Percentiles rank a stretch among this genome's conserved stretches.
These are phyloP conservation scores for Glaciozyma antarctica DNA, from an alignment of 768 basidiomycete genomes.

Conservation along the genomic window DNA sequence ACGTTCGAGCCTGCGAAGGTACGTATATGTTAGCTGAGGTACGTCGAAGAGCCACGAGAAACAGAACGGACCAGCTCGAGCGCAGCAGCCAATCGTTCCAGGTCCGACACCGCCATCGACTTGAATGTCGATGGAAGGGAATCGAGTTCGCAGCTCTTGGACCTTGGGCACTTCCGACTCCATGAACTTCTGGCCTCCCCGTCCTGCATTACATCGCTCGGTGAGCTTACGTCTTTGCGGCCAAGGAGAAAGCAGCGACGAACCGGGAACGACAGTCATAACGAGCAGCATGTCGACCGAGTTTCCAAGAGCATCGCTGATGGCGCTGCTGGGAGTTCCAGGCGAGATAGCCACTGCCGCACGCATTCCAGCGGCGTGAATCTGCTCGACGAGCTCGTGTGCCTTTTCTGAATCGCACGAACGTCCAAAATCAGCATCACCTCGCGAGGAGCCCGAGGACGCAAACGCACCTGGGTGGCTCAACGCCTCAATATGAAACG, in stretches of 20 bases:
- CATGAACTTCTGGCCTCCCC: slow-evolving; percentile 93
- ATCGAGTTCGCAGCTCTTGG: slow-evolving; percentile 72
- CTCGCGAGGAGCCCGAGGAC: not conserved
- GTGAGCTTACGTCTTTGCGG: not conserved
- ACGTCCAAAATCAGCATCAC: not conserved
- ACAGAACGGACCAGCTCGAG: slow-evolving; percentile 62
- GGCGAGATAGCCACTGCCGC: slow-evolving; percentile 96
- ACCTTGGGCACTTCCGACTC: slow-evolving; percentile 89
- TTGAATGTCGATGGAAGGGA: slow-evolving; percentile 91
- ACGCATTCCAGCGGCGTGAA: slow-evolving; percentile 76
- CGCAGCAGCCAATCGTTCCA: slow-evolving; percentile 75
- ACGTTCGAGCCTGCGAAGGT: slow-evolving; percentile 74
- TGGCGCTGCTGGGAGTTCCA: slow-evolving; percentile 76
- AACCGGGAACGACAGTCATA: slow-evolving; percentile 95
- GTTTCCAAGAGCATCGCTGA: slow-evolving; percentile 73
- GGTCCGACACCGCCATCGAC: slow-evolving; percentile 97
- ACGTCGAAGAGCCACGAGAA: not conserved
- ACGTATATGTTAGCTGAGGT: not conserved
- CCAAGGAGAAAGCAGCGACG: slow-evolving; percentile 1
- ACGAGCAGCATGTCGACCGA: slow-evolving; percentile 90
- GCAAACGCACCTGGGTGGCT: slow-evolving; percentile 45
- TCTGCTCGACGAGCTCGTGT: slow-evolving; percentile 63
- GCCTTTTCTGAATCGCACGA: slow-evolving; percentile 52
- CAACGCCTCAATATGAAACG: slow-evolving; percentile 92
- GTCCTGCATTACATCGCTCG: slow-evolving; percentile 54